These are phyloP conservation scores for Cyclostephanos invisitatus DNA, from an alignment of 108 stramenopile species.

Conservation along the genomic window DNA sequence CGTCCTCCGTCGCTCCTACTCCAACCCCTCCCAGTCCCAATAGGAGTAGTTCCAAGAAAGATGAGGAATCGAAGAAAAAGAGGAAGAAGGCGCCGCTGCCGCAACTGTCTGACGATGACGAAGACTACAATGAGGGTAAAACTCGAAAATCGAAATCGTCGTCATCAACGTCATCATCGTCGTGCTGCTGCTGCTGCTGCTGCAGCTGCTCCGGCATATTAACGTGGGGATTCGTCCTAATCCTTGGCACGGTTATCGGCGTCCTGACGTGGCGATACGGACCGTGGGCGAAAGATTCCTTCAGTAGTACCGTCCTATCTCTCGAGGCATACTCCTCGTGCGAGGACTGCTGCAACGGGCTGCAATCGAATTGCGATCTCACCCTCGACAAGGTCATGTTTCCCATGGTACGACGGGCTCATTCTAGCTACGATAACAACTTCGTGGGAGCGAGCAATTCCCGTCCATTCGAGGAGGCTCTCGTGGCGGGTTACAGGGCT, in stretches of 20 bases:
- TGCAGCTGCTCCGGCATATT: conserved; percentile 21
- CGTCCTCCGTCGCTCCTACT: neutral
- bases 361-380: conserved; percentile 57
- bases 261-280: conserved; percentile 22
- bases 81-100: neutral
- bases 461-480: conserved; percentile 55
- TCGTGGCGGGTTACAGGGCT: conserved; percentile 67
- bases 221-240: neutral
- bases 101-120: neutral
- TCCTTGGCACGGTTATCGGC: conserved; percentile 1
- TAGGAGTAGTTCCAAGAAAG: neutral
- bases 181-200: neutral
- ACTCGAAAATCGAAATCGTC: neutral
- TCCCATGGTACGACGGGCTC: conserved; percentile 63
- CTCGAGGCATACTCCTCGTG: conserved; percentile 11
- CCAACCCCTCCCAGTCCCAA: neutral
- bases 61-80: neutral
- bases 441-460: conserved; percentile 53
- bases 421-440: conserved; percentile 54
- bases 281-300: conserved; percentile 8
- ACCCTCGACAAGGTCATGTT: conserved; percentile 58
- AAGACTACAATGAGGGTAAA: neutral
- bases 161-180: conserved; percentile 10
- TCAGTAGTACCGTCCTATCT: neutral
- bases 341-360: conserved; percentile 65